Base-by-base conservation (phyloP, 768 basidiomycete genomes). In the Leccinum fibrillosum region DNA sequence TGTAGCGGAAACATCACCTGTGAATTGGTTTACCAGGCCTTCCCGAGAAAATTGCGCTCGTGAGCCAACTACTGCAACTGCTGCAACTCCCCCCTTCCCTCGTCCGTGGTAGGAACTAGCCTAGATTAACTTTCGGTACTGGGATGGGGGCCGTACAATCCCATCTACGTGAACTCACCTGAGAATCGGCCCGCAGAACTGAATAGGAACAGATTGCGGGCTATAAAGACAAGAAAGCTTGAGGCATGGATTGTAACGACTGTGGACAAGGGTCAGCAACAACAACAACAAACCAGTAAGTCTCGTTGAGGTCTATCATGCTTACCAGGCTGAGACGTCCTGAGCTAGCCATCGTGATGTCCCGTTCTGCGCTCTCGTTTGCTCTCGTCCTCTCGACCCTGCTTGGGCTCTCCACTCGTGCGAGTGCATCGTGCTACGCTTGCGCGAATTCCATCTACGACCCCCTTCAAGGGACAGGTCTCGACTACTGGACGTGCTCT, bases 401-500 rank as follows among this genome's bases (percentile, higher is more conserved):
- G n/a, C 57, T 58, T 26, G 54, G 25, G 21, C 12, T 60, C 19
- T 47, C 57, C 21, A 39, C 44, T 13, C 34, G 17, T 26, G 53
- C 52, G 25, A 32, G 23, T 10, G 58, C 58, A 3, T 6, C 3
- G 23, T 61, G 60, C 23, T 17, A 50, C 6, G 53, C 60, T 6
- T 61, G 53, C 32, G 26, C 44, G 5, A 61, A 54, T 30, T 45
- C 39, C 50, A 45, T 59, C 23, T 52, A 58, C 8, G 57, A 52
- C 10, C 34, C 23, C 13, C 28, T 58, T 13, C 34, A 23, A 42
- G 15, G 59, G 44, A 8, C 53, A 39, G 37, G 58, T 15, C 60
- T 61, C 35, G 50, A 54, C 13, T 55, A 48, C 34, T 61, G 59
- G 59, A 61, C 53, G 4, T 61, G 58, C 25, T 55, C 58, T 2